Evolutionary conservation across 2,329 filamentous ascomycete species (phyloP), one percentile per base, ranked within the genome.

Genomic region (Paecilomyces sp.): DNA sequence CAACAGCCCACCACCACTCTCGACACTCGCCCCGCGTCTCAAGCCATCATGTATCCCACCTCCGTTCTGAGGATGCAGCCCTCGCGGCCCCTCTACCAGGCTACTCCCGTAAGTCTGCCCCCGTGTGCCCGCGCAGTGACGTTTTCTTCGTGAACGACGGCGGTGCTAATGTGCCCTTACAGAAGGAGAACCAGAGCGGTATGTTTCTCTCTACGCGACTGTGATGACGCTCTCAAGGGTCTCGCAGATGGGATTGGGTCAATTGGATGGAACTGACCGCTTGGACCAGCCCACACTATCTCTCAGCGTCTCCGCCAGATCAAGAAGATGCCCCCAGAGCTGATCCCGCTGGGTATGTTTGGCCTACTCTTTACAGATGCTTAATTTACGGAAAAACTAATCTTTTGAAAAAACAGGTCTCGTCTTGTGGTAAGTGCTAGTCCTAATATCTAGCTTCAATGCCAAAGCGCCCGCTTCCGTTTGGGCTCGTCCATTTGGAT

Each of bases 291-390:
- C 75, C 94, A 97, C 82, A 97, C 93, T 71, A 87, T 97, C 79
- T 96, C 93, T 67, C 94, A 97, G 83, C 91, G 93, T 76, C 83
- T 99, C 71, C 90, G 92, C 76, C 88, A 87, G 75, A 83, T 97
- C 73, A 92, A 89, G 85, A 87, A 88, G 80, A 89, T 97, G 74
- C 94, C 94, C 68, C 87, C 91, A 68, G 94, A 99, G 84, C 84
- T 99, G 85, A 86, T 92, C 69, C 94, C 94, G 73, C 88, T 99
- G 70, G 92, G 92, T 96, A 88, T 77, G 86, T 80, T 56, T 22
- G 57, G 60, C 25, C 9, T 31, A 58, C 52, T 5, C 6, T 15
- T 28, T 24, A 11, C 31, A 9, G 11, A 47, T 47, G n/a, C n/a
- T n/a, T 8, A 47, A 47, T 11, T 24, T 8, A 28, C 28, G 11